phyloP scores from a whole-genome alignment of 106 monocot genomes.

The Hemerocallis citrina region DNA sequence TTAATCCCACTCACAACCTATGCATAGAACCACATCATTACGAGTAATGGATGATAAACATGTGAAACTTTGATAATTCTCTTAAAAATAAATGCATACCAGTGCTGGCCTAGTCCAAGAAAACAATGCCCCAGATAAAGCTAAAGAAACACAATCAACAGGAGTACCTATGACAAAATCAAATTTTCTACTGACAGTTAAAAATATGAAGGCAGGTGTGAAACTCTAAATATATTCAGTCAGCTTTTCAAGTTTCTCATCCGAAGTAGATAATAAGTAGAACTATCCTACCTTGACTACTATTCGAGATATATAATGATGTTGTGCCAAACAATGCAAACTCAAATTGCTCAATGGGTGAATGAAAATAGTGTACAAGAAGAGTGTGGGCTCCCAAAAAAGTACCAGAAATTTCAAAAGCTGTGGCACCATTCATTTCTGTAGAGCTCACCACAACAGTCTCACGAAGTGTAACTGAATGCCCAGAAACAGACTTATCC shows the following conservation, averaged over 20 bases:
- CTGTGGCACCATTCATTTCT: slow-evolving; percentile 46
- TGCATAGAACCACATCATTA: not conserved
- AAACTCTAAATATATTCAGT: not conserved
- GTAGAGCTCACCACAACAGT: slow-evolving; percentile 51
- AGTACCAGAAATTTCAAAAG: slow-evolving; percentile 83
- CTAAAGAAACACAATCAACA: slow-evolving; percentile 62
- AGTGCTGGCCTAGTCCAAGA: slow-evolving; percentile 63
- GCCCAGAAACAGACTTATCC: slow-evolving; percentile 59
- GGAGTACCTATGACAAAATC: slow-evolving; percentile 37
- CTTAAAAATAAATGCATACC: slow-evolving; percentile 22
- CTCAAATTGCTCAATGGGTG: not conserved
- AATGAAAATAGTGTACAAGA: not conserved
- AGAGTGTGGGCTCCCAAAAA: not conserved
- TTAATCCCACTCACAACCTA: slow-evolving; percentile 78
- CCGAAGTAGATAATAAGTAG: no score
- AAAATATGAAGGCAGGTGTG: not conserved
- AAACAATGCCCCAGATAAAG: slow-evolving; percentile 78
- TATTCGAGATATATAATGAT: no score
- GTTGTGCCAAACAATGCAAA: no score
- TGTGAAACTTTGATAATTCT: not conserved
- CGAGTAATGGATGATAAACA: not conserved
- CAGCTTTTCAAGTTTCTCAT: no score
- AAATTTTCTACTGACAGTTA: not conserved
- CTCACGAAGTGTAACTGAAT: slow-evolving; percentile 45
- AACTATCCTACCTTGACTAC: no score